phyloP scores from a whole-genome alignment of 805 yeast genomes.

The Ogataea ramenticola region DNA sequence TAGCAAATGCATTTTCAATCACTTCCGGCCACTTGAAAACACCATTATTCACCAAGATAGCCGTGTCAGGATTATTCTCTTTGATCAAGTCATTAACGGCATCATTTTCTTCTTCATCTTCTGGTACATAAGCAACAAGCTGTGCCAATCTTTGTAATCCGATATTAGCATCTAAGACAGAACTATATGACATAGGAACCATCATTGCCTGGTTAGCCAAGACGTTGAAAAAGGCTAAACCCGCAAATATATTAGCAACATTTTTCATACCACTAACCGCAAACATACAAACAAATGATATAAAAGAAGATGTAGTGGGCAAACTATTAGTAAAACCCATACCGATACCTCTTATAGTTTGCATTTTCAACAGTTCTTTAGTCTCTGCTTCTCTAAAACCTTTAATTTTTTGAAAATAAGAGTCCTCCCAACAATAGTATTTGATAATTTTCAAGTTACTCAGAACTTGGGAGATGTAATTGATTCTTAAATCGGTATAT shows the following conservation, averaged over 20 bases:
- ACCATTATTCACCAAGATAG: slow-evolving; percentile 49
- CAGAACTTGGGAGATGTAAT: slow-evolving; percentile 68
- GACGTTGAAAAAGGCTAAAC: slow-evolving; percentile 57
- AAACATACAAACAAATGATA: slow-evolving; percentile 37
- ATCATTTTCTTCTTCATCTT: slow-evolving; percentile 1
- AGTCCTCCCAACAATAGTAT: slow-evolving; percentile 84
- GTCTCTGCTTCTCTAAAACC: slow-evolving; percentile 56
- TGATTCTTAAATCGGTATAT: slow-evolving; percentile 72
- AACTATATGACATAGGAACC: slow-evolving; percentile 64
- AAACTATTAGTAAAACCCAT: slow-evolving; percentile 52
- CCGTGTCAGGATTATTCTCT: slow-evolving; percentile 19
- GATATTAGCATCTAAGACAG: slow-evolving; percentile 57
- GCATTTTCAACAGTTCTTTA: slow-evolving; percentile 48
- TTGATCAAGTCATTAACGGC: neutral
- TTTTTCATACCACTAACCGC: slow-evolving; percentile 29
- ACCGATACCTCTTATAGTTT: slow-evolving; percentile 47
- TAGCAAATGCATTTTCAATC: slow-evolving; percentile 23
- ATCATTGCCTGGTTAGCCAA: slow-evolving; percentile 57
- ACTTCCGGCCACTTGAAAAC: slow-evolving; percentile 56
- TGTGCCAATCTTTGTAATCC: slow-evolving; percentile 54
- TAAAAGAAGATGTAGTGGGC: slow-evolving; percentile 68
- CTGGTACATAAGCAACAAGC: slow-evolving; percentile 31
- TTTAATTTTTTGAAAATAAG: slow-evolving; percentile 53
- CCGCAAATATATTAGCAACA: slow-evolving; percentile 60
- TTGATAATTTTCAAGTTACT: slow-evolving; percentile 75